phyloP scores from a whole-genome alignment of 2,329 filamentous ascomycete species.

The Scedosporium apiospermum region DNA sequence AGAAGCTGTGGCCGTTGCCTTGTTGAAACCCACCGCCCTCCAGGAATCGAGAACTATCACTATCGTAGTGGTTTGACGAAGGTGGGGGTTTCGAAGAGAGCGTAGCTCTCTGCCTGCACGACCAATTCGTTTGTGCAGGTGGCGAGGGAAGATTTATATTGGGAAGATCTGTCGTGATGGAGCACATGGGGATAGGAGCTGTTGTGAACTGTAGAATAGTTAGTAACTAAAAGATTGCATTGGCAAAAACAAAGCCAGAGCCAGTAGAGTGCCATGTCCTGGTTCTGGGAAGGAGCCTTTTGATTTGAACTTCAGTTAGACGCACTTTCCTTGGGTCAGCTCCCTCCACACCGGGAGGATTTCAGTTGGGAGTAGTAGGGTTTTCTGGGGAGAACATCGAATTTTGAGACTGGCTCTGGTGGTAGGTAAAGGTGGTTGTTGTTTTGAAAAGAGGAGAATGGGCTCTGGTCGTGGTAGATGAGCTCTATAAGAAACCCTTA shows the following conservation, averaged over 20 bases:
- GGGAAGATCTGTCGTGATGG: not conserved
- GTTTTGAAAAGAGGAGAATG: no score
- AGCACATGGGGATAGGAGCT: conserved; percentile 4
- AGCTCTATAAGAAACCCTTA: no score
- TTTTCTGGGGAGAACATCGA: not conserved
- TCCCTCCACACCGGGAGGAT: not conserved
- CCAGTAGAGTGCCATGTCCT: not conserved
- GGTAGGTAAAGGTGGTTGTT: no score
- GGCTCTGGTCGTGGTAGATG: no score
- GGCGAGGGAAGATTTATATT: conserved; percentile 2
- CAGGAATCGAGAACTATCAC: not conserved
- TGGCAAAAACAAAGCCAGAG: not conserved
- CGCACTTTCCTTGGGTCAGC: not conserved
- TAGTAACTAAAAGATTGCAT: not conserved
- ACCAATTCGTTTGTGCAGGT: not conserved
- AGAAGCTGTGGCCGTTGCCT: not conserved
- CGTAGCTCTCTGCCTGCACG: conserved; percentile 1
- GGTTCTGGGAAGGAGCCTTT: not conserved
- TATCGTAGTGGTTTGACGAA: not conserved
- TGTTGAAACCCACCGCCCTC: not conserved
- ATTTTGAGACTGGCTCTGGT: not conserved
- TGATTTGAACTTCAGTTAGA: not conserved
- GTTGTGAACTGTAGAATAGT: not conserved
- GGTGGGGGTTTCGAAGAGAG: not conserved
- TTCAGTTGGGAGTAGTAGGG: not conserved